Conservation (phyloP, 2,329 filamentous ascomycete species). For the Paecilomyces sp. region DNA sequence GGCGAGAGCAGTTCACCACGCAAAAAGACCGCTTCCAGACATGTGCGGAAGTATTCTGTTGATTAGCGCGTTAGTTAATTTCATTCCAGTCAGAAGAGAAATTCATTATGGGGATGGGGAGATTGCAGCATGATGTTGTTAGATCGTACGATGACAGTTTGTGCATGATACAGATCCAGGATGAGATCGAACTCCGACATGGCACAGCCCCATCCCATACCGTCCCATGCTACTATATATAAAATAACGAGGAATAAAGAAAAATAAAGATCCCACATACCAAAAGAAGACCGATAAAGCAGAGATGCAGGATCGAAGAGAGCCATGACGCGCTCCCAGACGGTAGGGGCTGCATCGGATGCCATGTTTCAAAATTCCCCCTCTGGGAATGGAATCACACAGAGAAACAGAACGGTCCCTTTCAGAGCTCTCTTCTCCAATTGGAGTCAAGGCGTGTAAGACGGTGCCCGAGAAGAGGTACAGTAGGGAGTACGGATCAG, state of each 20-base stretch:
- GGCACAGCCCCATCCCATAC: too few species aligned
- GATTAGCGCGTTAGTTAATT: not conserved
- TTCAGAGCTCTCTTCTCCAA: not conserved
- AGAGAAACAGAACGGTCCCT: not conserved
- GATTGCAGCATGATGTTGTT: too few species aligned
- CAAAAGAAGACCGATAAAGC: not conserved
- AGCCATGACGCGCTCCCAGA: not conserved
- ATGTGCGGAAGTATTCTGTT: conserved; percentile 25
- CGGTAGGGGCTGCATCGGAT: not conserved
- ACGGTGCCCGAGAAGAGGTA: too few species aligned
- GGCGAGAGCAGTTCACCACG: conserved; percentile 28
- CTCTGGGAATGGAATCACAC: not conserved
- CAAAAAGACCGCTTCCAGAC: conserved; percentile 24
- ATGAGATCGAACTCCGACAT: too few species aligned
- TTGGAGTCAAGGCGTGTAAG: not conserved
- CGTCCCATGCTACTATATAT: too few species aligned
- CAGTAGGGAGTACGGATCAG: too few species aligned
- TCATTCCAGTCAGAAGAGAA: not conserved
- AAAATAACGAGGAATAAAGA: not conserved
- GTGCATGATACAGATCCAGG: too few species aligned
- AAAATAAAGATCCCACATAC: not conserved
- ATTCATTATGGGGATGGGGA: too few species aligned
- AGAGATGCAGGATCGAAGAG: not conserved
- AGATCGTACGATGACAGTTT: too few species aligned
- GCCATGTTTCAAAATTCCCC: not conserved